Evolutionary conservation across 2,329 filamentous ascomycete species (phyloP).

Genomic region (Pseudogymnoascus sp.): DNA sequence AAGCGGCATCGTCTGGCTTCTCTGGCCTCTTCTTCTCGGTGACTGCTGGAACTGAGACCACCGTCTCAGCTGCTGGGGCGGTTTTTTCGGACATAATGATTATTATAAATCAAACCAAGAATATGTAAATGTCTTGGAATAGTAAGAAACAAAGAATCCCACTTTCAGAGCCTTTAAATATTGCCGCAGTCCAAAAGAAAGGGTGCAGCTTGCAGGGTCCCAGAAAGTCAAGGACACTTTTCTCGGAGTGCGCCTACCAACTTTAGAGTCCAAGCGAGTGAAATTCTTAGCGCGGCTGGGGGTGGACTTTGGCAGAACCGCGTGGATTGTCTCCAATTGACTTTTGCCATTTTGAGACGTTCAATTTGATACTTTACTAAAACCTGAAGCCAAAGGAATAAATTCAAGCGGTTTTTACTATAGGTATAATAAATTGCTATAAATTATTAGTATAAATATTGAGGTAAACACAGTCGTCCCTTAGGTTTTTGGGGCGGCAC

Average conservation of each 20-base stretch:
- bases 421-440: background rate
- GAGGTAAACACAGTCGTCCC: background rate
- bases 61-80: background rate
- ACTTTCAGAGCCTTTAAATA: background rate
- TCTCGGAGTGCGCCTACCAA: conserved; percentile 7
- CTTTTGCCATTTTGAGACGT: background rate
- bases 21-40: conserved; percentile 56
- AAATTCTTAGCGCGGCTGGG: background rate
- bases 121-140: background rate
- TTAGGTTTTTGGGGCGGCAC: background rate
- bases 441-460: no score
- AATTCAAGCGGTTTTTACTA: background rate
- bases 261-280: conserved; percentile 5
- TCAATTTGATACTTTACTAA: background rate
- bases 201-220: conserved; percentile 6
- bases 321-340: background rate
- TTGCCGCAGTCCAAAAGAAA: background rate
- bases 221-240: conserved; percentile 9
- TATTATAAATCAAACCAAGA: background rate
- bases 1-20: conserved; percentile 80
- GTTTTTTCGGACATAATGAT: conserved; percentile 1
- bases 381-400: background rate
- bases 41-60: conserved; percentile 16
- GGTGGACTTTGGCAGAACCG: background rate
- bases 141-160: background rate